These are phyloP conservation scores for Verticillium albo-atrum DNA, from an alignment of 2,329 filamentous ascomycete species.

Conservation along the genomic window DNA sequence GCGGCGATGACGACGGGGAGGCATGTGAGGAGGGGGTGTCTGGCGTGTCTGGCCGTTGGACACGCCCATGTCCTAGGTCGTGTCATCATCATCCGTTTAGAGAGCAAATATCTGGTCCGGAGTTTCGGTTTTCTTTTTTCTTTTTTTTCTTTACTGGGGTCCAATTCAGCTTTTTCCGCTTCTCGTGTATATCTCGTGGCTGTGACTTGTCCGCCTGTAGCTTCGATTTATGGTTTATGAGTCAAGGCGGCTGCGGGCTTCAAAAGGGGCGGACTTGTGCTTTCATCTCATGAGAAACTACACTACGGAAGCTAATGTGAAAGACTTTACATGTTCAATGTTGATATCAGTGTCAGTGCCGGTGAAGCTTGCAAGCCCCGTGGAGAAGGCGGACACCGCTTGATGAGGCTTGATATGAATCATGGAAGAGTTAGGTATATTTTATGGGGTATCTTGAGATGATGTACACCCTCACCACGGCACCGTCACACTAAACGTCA, in stretches of 20 bases:
- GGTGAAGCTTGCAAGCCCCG: no score
- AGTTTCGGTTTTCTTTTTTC: constrained; percentile 28
- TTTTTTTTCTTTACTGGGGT: constrained; percentile 18
- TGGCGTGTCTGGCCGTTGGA: background rate
- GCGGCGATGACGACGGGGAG: background rate
- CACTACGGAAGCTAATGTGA: no score
- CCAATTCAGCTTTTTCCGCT: constrained; percentile 30
- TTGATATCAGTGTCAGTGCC: no score
- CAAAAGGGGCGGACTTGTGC: background rate
- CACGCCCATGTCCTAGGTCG: background rate
- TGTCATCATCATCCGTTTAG: constrained; percentile 18
- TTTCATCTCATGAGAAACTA: no score
- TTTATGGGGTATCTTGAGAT: background rate
- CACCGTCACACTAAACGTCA: constrained; percentile 6
- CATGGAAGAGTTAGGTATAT: background rate
- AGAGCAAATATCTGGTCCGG: constrained; percentile 41
- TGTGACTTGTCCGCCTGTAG: background rate
- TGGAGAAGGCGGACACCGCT: no score
- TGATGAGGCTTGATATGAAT: background rate
- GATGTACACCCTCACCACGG: constrained; percentile 5
- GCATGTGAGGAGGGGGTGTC: background rate
- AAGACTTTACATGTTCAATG: no score
- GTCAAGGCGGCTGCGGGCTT: background rate
- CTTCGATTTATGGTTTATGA: background rate
- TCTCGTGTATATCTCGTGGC: background rate